These are phyloP conservation scores for Daldinia sp. DNA, from an alignment of 2,329 filamentous ascomycete genomes.

Conservation along the genomic window DNA sequence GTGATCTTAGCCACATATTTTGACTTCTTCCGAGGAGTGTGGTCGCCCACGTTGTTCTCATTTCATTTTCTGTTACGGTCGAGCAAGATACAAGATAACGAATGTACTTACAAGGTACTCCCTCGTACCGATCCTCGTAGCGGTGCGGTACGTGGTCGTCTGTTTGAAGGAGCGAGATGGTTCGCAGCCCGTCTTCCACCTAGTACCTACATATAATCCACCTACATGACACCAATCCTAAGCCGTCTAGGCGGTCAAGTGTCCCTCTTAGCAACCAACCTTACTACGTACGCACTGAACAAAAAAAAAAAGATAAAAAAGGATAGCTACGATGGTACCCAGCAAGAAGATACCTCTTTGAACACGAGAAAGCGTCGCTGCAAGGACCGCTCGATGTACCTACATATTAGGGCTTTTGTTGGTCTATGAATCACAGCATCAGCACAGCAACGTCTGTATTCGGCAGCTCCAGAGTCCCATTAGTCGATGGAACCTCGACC, in stretches of 20 bases:
- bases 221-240: slow-evolving; percentile 35
- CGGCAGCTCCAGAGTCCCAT: slow-evolving; percentile 43
- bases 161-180: slow-evolving; percentile 24
- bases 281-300: slow-evolving; percentile 20
- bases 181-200: slow-evolving; percentile 24
- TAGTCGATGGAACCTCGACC: slow-evolving; percentile 47
- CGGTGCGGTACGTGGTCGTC: slow-evolving; percentile 20
- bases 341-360: slow-evolving; percentile 8
- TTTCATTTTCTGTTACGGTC: slow-evolving; percentile 31
- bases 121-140: slow-evolving; percentile 23
- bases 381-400: slow-evolving; percentile 29
- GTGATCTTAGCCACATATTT: slow-evolving; percentile 37
- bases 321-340: slow-evolving; percentile 28
- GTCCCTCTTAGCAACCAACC: slow-evolving; percentile 23
- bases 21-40: slow-evolving; percentile 35
- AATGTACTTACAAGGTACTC: slow-evolving; percentile 36
- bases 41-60: slow-evolving; percentile 28
- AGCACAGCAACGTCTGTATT: slow-evolving; percentile 40
- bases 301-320: too few species aligned
- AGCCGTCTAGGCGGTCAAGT: slow-evolving; percentile 28
- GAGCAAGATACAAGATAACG: slow-evolving; percentile 35
- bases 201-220: neutral
- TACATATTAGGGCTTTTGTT: neutral
- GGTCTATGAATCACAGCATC: slow-evolving; percentile 21
- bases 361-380: slow-evolving; percentile 17